phyloP scores from a whole-genome alignment of 2,329 filamentous ascomycete species.

The Elsinoe ampelina region DNA sequence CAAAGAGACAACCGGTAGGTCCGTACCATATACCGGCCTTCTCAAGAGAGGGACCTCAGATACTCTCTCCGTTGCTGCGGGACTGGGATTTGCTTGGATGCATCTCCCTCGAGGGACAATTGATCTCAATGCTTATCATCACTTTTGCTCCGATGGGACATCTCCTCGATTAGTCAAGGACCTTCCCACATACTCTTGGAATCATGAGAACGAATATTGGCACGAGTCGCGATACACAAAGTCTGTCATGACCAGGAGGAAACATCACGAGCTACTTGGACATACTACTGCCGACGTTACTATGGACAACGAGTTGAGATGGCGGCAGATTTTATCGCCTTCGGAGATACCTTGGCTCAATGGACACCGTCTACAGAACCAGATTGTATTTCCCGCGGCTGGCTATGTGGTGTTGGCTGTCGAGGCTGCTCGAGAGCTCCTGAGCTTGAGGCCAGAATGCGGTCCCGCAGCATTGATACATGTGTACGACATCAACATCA shows the following conservation, averaged over 20 bases:
- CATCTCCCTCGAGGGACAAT: neutral
- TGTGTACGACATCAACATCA: constrained; percentile 18
- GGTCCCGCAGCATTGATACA: constrained; percentile 16
- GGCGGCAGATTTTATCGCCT: constrained; percentile 16
- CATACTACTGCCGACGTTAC: constrained; percentile 2
- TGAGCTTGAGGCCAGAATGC: neutral
- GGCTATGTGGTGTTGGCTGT: constrained; percentile 16
- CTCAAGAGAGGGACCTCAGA: constrained; percentile 20
- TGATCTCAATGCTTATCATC: constrained; percentile 2
- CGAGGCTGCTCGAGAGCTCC: constrained; percentile 14
- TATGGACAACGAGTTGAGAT: constrained; percentile 11
- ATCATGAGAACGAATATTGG: constrained; percentile 18
- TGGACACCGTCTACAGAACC: constrained; percentile 16
- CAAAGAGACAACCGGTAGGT: constrained; percentile 14
- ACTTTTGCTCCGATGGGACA: neutral
- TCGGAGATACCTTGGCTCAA: constrained; percentile 16
- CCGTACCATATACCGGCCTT: constrained; percentile 13
- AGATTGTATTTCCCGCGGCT: constrained; percentile 18
- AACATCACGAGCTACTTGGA: constrained; percentile 16
- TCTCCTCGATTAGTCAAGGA: constrained; percentile 11
- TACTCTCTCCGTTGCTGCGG: constrained; percentile 16
- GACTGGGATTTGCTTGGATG: constrained; percentile 16
- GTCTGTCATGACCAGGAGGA: neutral
- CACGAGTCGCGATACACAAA: constrained; percentile 11
- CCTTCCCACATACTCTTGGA: constrained; percentile 18